Percentiles rank a stretch among this genome's conserved stretches.
Conservation (phyloP, 2,329 filamentous ascomycete species). For the Talaromyces sp. region DNA sequence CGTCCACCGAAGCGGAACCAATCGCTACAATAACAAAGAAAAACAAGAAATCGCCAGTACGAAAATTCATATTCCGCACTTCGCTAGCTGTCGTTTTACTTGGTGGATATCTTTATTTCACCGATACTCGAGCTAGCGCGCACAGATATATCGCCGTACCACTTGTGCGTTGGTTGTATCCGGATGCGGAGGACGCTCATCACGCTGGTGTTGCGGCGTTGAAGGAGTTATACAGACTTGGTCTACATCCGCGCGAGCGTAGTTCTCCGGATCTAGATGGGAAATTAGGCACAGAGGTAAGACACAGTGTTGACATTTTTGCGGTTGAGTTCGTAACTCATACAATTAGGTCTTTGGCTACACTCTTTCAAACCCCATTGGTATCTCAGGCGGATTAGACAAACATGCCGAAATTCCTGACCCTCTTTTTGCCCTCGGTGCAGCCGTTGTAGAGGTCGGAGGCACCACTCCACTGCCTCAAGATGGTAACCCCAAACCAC, state of each 20-base stretch:
- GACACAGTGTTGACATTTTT: not conserved
- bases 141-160: slow-evolving; percentile 64
- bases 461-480: slow-evolving; percentile 87
- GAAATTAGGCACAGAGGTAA: slow-evolving; percentile 52
- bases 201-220: slow-evolving; percentile 69
- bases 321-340: not conserved
- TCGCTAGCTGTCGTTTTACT: slow-evolving; percentile 49
- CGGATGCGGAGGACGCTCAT: slow-evolving; percentile 77
- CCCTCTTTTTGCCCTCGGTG: slow-evolving; percentile 76
- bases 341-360: slow-evolving; percentile 66
- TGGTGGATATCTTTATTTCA: slow-evolving; percentile 64
- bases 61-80: slow-evolving; percentile 44
- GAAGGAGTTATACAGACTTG: slow-evolving; percentile 68
- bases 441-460: slow-evolving; percentile 86
- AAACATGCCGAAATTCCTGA: slow-evolving; percentile 90
- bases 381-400: slow-evolving; percentile 92
- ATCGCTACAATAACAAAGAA: slow-evolving; percentile 21
- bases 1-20: slow-evolving; percentile 13
- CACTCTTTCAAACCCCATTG: slow-evolving; percentile 77
- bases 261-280: slow-evolving; percentile 55
- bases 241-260: slow-evolving; percentile 79
- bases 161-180: slow-evolving; percentile 40
- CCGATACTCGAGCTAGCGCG: slow-evolving; percentile 68
- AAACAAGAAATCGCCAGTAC: slow-evolving; percentile 28
- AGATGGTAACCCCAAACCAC: slow-evolving; percentile 78